phyloP scores from a whole-genome alignment of 176 grass and related monocot genomes.

The Carex pumila region DNA sequence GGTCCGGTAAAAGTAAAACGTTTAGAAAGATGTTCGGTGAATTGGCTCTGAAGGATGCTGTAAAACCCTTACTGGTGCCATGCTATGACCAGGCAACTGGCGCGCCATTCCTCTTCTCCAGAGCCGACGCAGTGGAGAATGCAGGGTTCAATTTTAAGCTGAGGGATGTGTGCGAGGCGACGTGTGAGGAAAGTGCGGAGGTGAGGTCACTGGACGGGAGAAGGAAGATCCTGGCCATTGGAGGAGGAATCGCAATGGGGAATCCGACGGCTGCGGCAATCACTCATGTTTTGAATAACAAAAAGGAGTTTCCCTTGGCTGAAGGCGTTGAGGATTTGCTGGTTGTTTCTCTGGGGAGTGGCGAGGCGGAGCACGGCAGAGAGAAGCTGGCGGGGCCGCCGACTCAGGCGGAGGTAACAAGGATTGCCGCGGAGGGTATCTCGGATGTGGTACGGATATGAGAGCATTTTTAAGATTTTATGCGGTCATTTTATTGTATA shows the following conservation, averaged over 20 bases:
- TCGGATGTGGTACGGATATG: constrained; percentile 57
- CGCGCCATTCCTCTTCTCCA: constrained; percentile 75
- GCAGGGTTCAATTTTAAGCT: constrained; percentile 69
- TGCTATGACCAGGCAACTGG: constrained; percentile 79
- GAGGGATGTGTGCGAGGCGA: constrained; percentile 76
- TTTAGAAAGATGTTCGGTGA: constrained; percentile 40
- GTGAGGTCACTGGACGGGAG: constrained; percentile 53
- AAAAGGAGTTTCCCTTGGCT: constrained; percentile 71
- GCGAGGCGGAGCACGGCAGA: constrained; percentile 21
- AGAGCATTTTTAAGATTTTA: background rate
- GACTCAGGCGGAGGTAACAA: constrained; percentile 40
- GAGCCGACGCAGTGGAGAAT: constrained; percentile 71
- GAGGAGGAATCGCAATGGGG: constrained; percentile 57
- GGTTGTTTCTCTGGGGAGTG: constrained; percentile 64
- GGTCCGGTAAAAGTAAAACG: constrained; percentile 17
- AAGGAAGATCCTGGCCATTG: constrained; percentile 57
- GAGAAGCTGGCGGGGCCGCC: background rate
- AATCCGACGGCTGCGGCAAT: constrained; percentile 94
- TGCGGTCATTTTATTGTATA: background rate
- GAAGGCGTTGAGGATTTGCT: constrained; percentile 62
- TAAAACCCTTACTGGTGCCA: constrained; percentile 70
- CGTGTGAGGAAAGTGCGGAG: constrained; percentile 46
- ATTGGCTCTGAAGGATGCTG: constrained; percentile 57
- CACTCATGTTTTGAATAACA: constrained; percentile 97
- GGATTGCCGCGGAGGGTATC: constrained; percentile 75